Percentiles rank a stretch among this genome's conserved stretches.
These are phyloP conservation scores for Cordyceps farinosa DNA, from an alignment of 2,329 filamentous ascomycete genomes.

Conservation along the genomic window DNA sequence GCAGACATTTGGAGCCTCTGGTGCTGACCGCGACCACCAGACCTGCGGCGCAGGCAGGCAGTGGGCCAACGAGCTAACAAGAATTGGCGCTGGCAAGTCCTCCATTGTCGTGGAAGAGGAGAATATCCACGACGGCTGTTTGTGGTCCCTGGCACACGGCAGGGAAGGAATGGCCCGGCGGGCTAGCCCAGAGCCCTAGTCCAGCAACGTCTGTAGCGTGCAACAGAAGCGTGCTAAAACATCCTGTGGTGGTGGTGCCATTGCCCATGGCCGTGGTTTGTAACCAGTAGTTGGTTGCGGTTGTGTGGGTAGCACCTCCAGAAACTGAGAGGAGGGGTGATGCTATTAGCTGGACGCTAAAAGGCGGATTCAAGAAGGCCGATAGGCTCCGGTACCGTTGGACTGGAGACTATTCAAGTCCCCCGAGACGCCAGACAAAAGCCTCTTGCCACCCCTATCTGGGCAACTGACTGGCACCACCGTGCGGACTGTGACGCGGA, in stretches of 20 bases:
- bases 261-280: neutral
- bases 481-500: neutral
- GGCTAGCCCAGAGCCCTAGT: constrained; percentile 6
- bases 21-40: neutral
- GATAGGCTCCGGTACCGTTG: neutral
- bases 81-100: neutral
- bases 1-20: neutral
- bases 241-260: neutral
- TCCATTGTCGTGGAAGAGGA: neutral
- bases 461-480: neutral
- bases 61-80: constrained; percentile 5
- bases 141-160: constrained; percentile 19
- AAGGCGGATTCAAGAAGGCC: neutral
- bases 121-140: constrained; percentile 17
- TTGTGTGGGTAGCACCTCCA: constrained; percentile 10
- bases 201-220: constrained; percentile 1
- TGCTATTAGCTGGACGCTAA: constrained; percentile 11
- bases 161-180: constrained; percentile 18
- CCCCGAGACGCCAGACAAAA: neutral
- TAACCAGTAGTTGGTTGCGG: neutral
- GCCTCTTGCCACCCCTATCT: neutral
- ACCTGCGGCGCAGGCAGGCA: neutral
- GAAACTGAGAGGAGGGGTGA: neutral
- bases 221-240: neutral
- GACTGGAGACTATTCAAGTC: neutral